Conservation (phyloP, 2,329 filamentous ascomycete genomes). For the Cyclaneusma minus region DNA sequence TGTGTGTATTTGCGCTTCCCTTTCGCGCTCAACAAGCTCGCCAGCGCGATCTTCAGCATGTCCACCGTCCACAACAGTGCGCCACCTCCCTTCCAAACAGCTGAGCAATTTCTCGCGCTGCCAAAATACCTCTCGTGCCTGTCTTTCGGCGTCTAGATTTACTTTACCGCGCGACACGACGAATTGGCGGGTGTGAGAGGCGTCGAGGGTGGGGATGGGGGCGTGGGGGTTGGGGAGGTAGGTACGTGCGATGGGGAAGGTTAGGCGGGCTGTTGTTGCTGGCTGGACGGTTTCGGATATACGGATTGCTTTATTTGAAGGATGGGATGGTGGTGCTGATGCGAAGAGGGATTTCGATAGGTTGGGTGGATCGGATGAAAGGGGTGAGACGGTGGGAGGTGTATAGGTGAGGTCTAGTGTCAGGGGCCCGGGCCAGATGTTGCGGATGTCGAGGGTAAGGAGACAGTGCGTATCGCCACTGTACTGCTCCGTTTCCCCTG, state of each 20-base stretch:
- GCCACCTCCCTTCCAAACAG: constrained; percentile 57
- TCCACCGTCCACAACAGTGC: constrained; percentile 27
- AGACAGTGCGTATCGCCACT: constrained; percentile 55
- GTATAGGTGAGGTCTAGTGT: constrained; percentile 49
- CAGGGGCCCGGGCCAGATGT: constrained; percentile 76
- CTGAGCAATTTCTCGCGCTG: constrained; percentile 71
- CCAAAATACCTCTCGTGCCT: constrained; percentile 76
- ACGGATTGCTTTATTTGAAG: constrained; percentile 10
- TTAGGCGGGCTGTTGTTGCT: constrained; percentile 56
- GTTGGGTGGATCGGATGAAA: constrained; percentile 20
- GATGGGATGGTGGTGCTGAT: constrained; percentile 15
- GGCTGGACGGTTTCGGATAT: constrained; percentile 44
- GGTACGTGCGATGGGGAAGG: constrained; percentile 61
- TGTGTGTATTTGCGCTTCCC: no score
- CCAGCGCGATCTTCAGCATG: no score
- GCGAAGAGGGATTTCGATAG: no score
- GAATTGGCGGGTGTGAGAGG: constrained; percentile 76
- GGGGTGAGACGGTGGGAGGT: no score
- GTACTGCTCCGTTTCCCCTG: constrained; percentile 15
- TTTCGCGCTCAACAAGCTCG: no score
- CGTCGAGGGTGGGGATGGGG: constrained; percentile 65
- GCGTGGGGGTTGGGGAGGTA: constrained; percentile 64
- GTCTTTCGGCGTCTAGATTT: constrained; percentile 63
- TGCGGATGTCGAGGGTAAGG: constrained; percentile 69
- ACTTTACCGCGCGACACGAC: constrained; percentile 72